phyloP scores from a whole-genome alignment of 1,284 basidiomycete genomes.

The Ceratobasidium sp. region DNA sequence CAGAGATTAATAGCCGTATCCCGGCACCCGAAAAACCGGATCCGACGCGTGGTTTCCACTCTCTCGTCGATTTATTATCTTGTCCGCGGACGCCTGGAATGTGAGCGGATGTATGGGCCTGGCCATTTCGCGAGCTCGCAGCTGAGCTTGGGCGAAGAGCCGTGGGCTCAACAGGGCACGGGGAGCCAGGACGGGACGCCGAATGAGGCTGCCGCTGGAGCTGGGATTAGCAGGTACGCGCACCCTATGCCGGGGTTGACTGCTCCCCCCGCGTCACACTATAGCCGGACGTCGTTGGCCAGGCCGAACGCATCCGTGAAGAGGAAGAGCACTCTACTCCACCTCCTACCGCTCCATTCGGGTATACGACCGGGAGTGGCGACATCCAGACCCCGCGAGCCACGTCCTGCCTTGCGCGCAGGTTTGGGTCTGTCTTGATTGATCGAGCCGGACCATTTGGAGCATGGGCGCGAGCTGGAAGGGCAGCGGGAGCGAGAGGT shows the following conservation, averaged over 20 bases:
- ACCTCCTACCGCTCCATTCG: neutral
- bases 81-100: slow-evolving; percentile 93
- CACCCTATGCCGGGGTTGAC: slow-evolving; percentile 85
- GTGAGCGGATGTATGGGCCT: slow-evolving; percentile 91
- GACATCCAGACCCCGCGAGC: slow-evolving; percentile 1
- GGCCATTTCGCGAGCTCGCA: slow-evolving; percentile 95
- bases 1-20: slow-evolving; percentile 63
- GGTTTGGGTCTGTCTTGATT: slow-evolving; percentile 66
- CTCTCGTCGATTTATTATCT: slow-evolving; percentile 98
- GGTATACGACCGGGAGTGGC: slow-evolving; percentile 45
- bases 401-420: slow-evolving; percentile 59
- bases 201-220: slow-evolving; percentile 17
- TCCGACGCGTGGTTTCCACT: slow-evolving; percentile 93
- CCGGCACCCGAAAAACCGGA: slow-evolving; percentile 62
- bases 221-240: slow-evolving; percentile 71
- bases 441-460: slow-evolving; percentile 3
- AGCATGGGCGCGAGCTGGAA: slow-evolving; percentile 12
- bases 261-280: slow-evolving; percentile 80
- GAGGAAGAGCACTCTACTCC: slow-evolving; percentile 48
- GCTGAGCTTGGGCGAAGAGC: slow-evolving; percentile 57
- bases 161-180: slow-evolving; percentile 17
- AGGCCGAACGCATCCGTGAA: slow-evolving; percentile 50
- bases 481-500: slow-evolving; percentile 12
- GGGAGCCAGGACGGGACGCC: neutral
- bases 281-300: slow-evolving; percentile 73